A percentile compares a stretch with the other conserved stretches of the same genome.
phyloP scores from a whole-genome alignment of 129 eudicot species.

The Pulicaria dysenterica region DNA sequence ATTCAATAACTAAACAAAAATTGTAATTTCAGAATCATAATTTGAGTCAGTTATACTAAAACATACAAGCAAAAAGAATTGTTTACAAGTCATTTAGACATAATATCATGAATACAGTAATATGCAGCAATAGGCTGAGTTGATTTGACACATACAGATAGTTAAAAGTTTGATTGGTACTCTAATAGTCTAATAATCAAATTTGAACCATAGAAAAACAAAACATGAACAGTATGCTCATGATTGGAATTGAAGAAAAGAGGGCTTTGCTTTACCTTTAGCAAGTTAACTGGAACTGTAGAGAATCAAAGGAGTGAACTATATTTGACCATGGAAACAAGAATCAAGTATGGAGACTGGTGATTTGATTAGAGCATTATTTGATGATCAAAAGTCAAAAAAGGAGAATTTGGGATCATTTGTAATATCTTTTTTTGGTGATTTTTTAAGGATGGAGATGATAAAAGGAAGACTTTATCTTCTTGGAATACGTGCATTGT shows the following conservation, averaged over 20 bases:
- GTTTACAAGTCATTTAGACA: not conserved
- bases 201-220: conserved; percentile 5
- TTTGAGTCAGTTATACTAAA: no score
- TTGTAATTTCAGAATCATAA: no score
- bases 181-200: not conserved
- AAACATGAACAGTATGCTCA: conserved; percentile 18
- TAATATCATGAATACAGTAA: not conserved
- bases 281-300: conserved; percentile 15
- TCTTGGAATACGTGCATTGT: conserved; percentile 28
- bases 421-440: conserved; percentile 18
- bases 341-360: not conserved
- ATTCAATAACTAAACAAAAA: no score
- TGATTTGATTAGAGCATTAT: conserved; percentile 36
- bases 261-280: conserved; percentile 23
- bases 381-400: conserved; percentile 30
- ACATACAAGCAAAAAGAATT: no score
- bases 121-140: not conserved
- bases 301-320: conserved; percentile 23
- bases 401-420: not conserved
- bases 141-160: conserved; percentile 11
- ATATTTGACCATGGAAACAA: conserved; percentile 26
- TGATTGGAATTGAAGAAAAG: conserved; percentile 11
- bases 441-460: conserved; percentile 27
- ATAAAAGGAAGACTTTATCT: conserved; percentile 13
- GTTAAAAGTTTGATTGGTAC: not conserved